Percentiles rank a stretch among this genome's conserved stretches.
phyloP scores from a whole-genome alignment of 2,329 filamentous ascomycete species.

The Curvularia verruculosa region DNA sequence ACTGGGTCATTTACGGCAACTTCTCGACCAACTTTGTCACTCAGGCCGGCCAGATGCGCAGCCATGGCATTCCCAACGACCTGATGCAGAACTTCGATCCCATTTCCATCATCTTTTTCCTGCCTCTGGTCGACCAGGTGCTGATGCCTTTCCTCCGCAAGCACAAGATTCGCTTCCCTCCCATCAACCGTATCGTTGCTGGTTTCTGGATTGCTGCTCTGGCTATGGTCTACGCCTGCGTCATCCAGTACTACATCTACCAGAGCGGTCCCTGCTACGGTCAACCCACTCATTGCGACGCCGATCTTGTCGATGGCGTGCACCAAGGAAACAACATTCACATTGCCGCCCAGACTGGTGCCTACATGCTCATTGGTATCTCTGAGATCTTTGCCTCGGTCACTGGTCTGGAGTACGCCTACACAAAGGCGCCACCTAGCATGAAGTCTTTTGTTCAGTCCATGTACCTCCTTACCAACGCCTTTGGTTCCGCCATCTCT shows the following conservation, averaged over 20 bases:
- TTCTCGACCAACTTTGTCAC: conserved; percentile 55
- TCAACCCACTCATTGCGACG: conserved; percentile 41
- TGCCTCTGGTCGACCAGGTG: conserved; percentile 52
- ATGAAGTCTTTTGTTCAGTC: conserved; percentile 58
- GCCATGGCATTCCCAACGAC: conserved; percentile 56
- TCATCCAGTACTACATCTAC: conserved; percentile 66
- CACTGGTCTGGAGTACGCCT: conserved; percentile 56
- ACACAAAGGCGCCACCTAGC: conserved; percentile 55
- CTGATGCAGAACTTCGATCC: conserved; percentile 57
- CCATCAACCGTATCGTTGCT: conserved; percentile 61
- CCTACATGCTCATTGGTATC: conserved; percentile 56
- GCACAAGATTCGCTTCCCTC: conserved; percentile 51
- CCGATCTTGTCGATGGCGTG: conserved; percentile 36
- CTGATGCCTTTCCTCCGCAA: conserved; percentile 54
- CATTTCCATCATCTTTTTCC: conserved; percentile 55
- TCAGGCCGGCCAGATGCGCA: conserved; percentile 53
- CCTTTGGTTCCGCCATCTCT: conserved; percentile 65
- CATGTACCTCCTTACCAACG: conserved; percentile 67
- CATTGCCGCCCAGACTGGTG: conserved; percentile 54
- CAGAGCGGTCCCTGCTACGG: conserved; percentile 59
- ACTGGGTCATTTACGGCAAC: conserved; percentile 54
- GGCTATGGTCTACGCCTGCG: conserved; percentile 61
- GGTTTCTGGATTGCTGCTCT: conserved; percentile 60
- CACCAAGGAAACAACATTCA: conserved; percentile 51
- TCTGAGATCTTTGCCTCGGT: conserved; percentile 57